Evolutionary conservation across 768 basidiomycete genomes (phyloP).

Genomic region (Boletus vinaceobasis): DNA sequence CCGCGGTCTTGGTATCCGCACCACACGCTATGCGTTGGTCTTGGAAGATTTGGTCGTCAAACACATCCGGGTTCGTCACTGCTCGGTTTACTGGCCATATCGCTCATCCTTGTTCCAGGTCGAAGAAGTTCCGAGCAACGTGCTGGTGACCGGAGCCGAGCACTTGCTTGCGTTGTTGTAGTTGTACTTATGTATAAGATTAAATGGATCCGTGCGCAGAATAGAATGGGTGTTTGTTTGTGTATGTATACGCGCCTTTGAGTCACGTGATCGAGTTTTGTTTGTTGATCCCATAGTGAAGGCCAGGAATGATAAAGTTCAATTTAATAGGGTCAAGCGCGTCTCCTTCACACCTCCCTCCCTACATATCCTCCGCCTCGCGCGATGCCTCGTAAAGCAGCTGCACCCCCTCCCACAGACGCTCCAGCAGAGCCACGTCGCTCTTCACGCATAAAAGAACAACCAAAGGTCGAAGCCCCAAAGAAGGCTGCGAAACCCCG

Average conservation of each 20-base stretch:
- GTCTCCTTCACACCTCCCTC: conserved; percentile 23
- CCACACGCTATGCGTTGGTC: conserved; percentile 59
- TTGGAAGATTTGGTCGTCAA: conserved; percentile 69
- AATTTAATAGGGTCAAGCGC: conserved; percentile 30
- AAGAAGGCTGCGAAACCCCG: conserved; percentile 70
- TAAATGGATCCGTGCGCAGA: conserved; percentile 17
- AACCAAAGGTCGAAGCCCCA: conserved; percentile 50
- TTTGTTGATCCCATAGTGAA: conserved; percentile 31
- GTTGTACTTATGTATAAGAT: neutral
- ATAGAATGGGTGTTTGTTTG: conserved; percentile 20
- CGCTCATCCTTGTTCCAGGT: conserved; percentile 10
- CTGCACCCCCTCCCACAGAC: conserved; percentile 39
- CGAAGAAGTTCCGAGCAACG: conserved; percentile 4
- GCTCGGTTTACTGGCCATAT: neutral
- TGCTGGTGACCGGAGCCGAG: conserved; percentile 13
- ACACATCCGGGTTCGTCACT: conserved; percentile 51
- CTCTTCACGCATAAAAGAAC: conserved; percentile 71
- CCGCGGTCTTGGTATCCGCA: conserved; percentile 54
- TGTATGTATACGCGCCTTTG: conserved; percentile 28
- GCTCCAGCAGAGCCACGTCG: conserved; percentile 54
- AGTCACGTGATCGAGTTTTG: conserved; percentile 34
- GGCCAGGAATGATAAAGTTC: conserved; percentile 33
- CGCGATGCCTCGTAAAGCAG: conserved; percentile 71
- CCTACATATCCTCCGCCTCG: conserved; percentile 9
- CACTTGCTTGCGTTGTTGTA: conserved; percentile 9